These are phyloP conservation scores for Aureobasidium mangrovei DNA, from an alignment of 2,329 filamentous ascomycete genomes.

Conservation along the genomic window DNA sequence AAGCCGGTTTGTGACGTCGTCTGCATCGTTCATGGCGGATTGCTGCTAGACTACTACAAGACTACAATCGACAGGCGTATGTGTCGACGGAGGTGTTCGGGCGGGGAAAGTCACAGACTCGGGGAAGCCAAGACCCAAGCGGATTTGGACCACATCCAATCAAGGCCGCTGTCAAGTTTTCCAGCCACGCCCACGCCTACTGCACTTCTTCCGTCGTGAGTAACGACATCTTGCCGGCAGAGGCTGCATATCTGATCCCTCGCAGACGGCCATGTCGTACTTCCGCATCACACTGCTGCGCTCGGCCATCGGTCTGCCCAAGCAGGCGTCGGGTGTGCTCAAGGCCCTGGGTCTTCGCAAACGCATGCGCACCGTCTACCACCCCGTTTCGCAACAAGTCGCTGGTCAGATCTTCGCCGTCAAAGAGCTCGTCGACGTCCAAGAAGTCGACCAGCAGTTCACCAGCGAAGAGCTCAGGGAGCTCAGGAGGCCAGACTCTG, in stretches of 20 bases:
- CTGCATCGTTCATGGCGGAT: conserved; percentile 24
- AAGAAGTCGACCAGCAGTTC: conserved; percentile 61
- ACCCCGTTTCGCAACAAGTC: conserved; percentile 69
- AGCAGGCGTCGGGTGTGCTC: conserved; percentile 70
- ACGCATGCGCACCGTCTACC: conserved; percentile 80
- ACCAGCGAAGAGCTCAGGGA: conserved; percentile 61
- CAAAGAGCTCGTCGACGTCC: conserved; percentile 80
- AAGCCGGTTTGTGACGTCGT: conserved; percentile 51
- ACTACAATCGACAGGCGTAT: not conserved
- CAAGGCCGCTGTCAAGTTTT: conserved; percentile 3
- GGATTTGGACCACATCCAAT: not conserved
- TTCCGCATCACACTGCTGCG: conserved; percentile 89
- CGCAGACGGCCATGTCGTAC: conserved; percentile 53
- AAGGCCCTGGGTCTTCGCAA: conserved; percentile 76
- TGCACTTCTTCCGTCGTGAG: not conserved
- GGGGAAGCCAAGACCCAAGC: not conserved
- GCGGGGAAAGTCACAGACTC: not conserved
- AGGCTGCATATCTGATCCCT: not conserved
- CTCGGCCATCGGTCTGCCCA: conserved; percentile 75
- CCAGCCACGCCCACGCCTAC: not conserved
- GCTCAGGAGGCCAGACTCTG: conserved; percentile 63
- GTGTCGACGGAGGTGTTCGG: too few relatives aligned
- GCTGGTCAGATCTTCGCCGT: conserved; percentile 90
- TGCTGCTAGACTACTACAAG: not conserved
- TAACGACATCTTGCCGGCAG: not conserved